Evolutionary conservation across 768 basidiomycete genomes (phyloP).

Genomic region (Trametes cingulata): DNA sequence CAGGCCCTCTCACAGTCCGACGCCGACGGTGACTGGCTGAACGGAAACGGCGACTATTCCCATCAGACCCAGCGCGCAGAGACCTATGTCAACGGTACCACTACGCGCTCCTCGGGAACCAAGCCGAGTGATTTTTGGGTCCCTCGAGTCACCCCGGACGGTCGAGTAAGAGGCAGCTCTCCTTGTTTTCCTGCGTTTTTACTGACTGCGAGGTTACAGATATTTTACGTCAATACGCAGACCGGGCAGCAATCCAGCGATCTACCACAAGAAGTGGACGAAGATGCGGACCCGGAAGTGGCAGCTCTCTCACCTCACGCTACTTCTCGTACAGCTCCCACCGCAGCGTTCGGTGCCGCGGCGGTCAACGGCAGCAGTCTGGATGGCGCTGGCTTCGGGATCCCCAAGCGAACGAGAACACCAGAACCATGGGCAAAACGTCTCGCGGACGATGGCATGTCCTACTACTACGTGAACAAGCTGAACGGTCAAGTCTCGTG

Average conservation of each 20-base stretch:
- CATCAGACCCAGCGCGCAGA: slow-evolving; percentile 24
- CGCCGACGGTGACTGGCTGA: slow-evolving; percentile 58
- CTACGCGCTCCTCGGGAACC: slow-evolving; percentile 30
- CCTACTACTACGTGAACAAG: slow-evolving; percentile 79
- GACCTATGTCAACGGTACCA: slow-evolving; percentile 10
- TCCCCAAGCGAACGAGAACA: slow-evolving; percentile 56
- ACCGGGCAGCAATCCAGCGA: slow-evolving; percentile 83
- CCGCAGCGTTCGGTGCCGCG: slow-evolving; percentile 50
- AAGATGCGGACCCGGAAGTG: slow-evolving; percentile 66
- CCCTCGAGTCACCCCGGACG: slow-evolving; percentile 78
- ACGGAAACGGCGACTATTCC: slow-evolving; percentile 40
- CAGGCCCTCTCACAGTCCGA: slow-evolving; percentile 39
- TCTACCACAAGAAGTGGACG: slow-evolving; percentile 73
- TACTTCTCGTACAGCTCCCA: slow-evolving; percentile 53
- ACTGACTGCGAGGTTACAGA: slow-evolving; percentile 46
- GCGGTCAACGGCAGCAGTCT: slow-evolving; percentile 26
- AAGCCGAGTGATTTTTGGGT: slow-evolving; percentile 86
- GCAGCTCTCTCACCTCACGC: slow-evolving; percentile 59
- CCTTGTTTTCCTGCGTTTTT: not conserved
- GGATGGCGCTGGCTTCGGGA: slow-evolving; percentile 55
- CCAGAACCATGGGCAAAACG: slow-evolving; percentile 85
- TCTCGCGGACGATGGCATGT: slow-evolving; percentile 79
- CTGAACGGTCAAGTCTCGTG: slow-evolving; percentile 66
- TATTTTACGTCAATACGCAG: slow-evolving; percentile 92
- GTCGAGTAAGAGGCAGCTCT: slow-evolving; percentile 60